Evolutionary conservation across 2,329 filamentous ascomycete species (phyloP), one percentile per base, ranked within the genome.

Genomic region (Pestalotiopsis sp.): DNA sequence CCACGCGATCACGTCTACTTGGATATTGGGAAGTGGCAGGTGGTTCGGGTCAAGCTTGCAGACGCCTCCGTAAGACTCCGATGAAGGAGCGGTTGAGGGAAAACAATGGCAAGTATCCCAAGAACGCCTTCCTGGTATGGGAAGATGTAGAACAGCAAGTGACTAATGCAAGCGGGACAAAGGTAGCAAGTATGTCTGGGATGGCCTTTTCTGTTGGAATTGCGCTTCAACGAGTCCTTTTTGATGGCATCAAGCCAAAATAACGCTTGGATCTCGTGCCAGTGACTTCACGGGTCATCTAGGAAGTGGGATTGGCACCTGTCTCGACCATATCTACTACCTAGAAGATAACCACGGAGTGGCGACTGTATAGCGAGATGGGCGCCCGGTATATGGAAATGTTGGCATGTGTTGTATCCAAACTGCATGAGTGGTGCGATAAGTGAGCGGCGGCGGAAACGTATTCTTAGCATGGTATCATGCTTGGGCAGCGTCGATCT

Each of bases 371-470:
- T 31, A 23, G 7, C 4, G 23, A 31, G 11, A 27, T 25, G 27
- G 9, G 57, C 20, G 17, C 3, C 20, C 11, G 23, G 23, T 59
- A 31, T 13, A 25, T 59, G 27, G 59, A 17, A 61, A 36, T 20
- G 12, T 61, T 36, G 27, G 38, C 59, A 61, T 61, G 59, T 61
- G 59, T 27, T 39, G 36, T 36, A 13, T 61, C 14, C 59, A 61
- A 61, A 36, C 59, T 9, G 59, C n/a, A 20, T 39, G 59, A 61
- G 27, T 61, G 59, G 59, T 61, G 59, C 59, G 31, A 36, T 39
- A 61, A 39, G 36, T 17, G 20, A 59, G 25, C 11, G 20, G 20
- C 20, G 27, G 23, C 27, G 57, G 27, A 14, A 59, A n/a, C 14
- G 27, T 59, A 27, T 36, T 59, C 20, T 27, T 59, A 13, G 27